Conservation (phyloP, 2,329 filamentous ascomycete species). For the Aspergillus melleus region DNA sequence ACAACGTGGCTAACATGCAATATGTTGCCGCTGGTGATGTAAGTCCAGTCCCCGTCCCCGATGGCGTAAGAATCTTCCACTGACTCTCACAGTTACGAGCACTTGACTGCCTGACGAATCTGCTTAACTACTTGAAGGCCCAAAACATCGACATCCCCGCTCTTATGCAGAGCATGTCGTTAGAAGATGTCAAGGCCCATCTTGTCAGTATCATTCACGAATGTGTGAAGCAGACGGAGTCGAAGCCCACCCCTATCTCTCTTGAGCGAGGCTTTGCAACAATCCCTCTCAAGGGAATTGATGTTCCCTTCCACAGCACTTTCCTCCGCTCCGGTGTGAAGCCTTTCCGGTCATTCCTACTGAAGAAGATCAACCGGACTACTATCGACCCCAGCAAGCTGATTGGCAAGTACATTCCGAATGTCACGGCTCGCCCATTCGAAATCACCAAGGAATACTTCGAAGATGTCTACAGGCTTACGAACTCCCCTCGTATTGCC, state of each 20-base stretch:
- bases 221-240: conserved; percentile 80
- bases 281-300: conserved; percentile 94
- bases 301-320: conserved; percentile 98
- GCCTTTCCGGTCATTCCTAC: conserved; percentile 95
- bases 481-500: conserved; percentile 66
- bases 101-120: conserved; percentile 67
- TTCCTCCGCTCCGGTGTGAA: conserved; percentile 98
- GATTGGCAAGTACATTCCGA: conserved; percentile 98
- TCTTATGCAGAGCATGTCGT: conserved; percentile 78
- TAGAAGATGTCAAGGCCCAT: conserved; percentile 89
- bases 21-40: conserved; percentile 67
- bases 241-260: conserved; percentile 84
- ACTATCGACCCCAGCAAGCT: conserved; percentile 96
- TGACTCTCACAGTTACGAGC: conserved; percentile 53
- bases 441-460: conserved; percentile 98
- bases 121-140: conserved; percentile 92
- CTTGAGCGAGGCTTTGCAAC: conserved; percentile 95
- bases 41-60: conserved; percentile 27
- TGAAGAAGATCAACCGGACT: conserved; percentile 99
- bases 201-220: conserved; percentile 88
- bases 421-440: conserved; percentile 95
- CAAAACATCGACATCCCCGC: conserved; percentile 97
- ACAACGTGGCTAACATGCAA: conserved; percentile 72
- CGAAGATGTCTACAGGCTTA: conserved; percentile 95
- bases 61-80: conserved; percentile 8